phyloP scores from a whole-genome alignment of 345 rosid species.

The Populus alba region DNA sequence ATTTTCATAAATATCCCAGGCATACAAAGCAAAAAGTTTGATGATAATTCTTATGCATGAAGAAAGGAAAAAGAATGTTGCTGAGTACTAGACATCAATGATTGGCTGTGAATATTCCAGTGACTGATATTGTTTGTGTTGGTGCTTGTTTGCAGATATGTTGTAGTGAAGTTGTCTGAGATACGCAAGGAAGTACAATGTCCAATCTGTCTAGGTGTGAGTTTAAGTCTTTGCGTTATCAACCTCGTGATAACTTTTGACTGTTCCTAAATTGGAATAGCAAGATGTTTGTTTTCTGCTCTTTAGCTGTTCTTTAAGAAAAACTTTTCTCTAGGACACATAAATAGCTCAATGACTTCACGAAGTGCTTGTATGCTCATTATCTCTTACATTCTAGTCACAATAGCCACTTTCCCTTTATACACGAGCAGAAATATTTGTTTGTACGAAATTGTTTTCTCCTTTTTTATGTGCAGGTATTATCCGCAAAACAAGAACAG shows the following conservation, averaged over 20 bases:
- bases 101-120: not conserved
- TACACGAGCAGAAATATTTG: not conserved
- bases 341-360: not conserved
- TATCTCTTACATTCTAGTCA: not conserved
- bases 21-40: not conserved
- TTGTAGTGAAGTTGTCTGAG: slow-evolving; percentile 50
- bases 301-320: not conserved
- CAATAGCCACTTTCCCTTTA: not conserved
- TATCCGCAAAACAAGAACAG: slow-evolving; percentile 79
- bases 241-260: not conserved
- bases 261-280: slow-evolving; percentile 2
- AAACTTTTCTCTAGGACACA: not conserved
- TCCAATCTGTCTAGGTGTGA: slow-evolving; percentile 70
- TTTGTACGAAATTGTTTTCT: slow-evolving; percentile 7
- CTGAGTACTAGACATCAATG: not conserved
- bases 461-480: slow-evolving; percentile 44
- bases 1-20: not conserved
- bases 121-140: not conserved
- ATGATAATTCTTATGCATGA: not conserved
- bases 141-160: slow-evolving; percentile 36
- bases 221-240: slow-evolving; percentile 4
- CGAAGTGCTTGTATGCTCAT: not conserved
- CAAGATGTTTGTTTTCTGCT: not conserved
- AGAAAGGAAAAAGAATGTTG: not conserved
- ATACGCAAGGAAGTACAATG: slow-evolving; percentile 77